Percentiles rank a stretch among this genome's conserved stretches.
These are phyloP conservation scores for Rhododendron simsii DNA, from an alignment of 148 eudicot species.

Conservation along the genomic window DNA sequence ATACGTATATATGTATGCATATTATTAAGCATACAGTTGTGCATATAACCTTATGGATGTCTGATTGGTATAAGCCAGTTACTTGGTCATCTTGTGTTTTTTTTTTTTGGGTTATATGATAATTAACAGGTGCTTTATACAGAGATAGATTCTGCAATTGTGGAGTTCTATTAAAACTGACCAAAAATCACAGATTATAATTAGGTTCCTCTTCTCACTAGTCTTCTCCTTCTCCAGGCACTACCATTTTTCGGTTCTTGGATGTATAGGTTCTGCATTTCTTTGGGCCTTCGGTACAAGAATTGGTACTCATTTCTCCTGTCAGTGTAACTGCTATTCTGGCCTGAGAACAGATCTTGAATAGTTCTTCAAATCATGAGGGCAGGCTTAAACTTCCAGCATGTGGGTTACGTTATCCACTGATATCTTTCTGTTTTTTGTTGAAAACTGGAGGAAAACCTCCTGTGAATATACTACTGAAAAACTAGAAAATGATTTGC, in stretches of 20 bases:
- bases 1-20: neutral
- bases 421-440: neutral
- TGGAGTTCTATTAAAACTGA: neutral
- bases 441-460: neutral
- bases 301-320: neutral
- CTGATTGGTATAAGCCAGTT: neutral
- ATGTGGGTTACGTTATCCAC: neutral
- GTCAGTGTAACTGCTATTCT: neutral
- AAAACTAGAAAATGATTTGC: neutral
- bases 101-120: neutral
- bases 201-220: neutral
- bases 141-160: neutral
- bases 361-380: neutral
- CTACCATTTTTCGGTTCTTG: neutral
- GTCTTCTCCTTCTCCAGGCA: neutral
- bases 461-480: neutral
- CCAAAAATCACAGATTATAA: neutral
- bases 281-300: neutral
- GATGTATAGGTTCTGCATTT: neutral
- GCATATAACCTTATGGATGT: neutral
- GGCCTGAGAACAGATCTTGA: neutral
- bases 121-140: neutral
- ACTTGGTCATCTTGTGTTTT: neutral
- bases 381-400: neutral
- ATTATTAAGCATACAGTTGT: neutral